A percentile compares a stretch with the other conserved stretches of the same genome.
Conservation (phyloP, 208 protist species). For the Crithidia brevicula region DNA sequence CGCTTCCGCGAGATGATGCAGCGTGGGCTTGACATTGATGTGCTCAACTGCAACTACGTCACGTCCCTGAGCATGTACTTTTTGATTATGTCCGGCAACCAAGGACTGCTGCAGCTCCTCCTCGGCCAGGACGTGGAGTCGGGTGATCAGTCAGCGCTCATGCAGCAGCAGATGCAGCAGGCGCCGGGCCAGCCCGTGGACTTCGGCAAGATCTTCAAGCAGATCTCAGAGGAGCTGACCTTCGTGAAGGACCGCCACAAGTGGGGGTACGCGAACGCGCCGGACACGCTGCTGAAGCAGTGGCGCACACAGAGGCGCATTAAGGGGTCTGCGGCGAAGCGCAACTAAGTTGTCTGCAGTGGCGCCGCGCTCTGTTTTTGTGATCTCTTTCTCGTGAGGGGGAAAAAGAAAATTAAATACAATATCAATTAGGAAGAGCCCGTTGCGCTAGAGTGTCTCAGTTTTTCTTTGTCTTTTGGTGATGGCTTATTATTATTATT, state of each 20-base stretch:
- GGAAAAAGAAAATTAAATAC: no score
- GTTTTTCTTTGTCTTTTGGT: not conserved
- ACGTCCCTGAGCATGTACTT: conserved; percentile 97
- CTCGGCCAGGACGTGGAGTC: conserved; percentile 79
- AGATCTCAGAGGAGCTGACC: conserved; percentile 73
- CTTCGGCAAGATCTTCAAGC: conserved; percentile 84
- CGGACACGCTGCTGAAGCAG: conserved; percentile 63
- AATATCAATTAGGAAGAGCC: no score
- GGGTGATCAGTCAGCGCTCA: conserved; percentile 42
- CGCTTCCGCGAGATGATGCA: conserved; percentile 96
- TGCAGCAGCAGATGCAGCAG: conserved; percentile 65
- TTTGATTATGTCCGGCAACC: conserved; percentile 94
- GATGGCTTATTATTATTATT: no score
- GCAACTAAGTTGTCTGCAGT: not conserved
- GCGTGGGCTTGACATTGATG: conserved; percentile 93
- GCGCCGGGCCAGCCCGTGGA: conserved; percentile 67
- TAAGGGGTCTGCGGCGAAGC: conserved; percentile 19
- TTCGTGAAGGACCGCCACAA: conserved; percentile 73
- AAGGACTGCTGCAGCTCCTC: conserved; percentile 93
- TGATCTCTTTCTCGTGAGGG: no score
- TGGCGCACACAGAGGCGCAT: conserved; percentile 47
- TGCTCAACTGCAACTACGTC: conserved; percentile 95
- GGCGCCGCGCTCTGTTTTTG: not conserved
- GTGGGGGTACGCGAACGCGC: conserved; percentile 72
- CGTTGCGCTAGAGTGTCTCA: no score